Evolutionary conservation across 2,329 filamentous ascomycete species (phyloP), one percentile per base, ranked within the genome.

Genomic region (Cercospora sojina): DNA sequence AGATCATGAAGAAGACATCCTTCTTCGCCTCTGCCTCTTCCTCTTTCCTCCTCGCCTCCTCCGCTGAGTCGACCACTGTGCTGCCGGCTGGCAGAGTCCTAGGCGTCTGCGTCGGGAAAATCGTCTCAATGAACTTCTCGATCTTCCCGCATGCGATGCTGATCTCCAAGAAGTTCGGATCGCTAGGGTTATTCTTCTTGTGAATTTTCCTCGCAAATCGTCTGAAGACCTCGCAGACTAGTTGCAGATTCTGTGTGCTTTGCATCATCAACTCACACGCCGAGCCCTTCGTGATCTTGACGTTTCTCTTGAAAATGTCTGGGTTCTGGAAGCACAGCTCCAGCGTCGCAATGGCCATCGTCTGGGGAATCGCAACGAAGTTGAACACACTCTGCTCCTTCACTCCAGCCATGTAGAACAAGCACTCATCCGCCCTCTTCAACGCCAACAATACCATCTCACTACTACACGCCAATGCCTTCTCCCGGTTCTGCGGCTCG

Each of bases 311-410:
- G 77, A 97, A 96, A 65, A 99, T 88, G 67, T 84, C 85, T 23
- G 91, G 91, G 80, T 99, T 99, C 75, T 91, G 90, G 87, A 98
- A 99, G 74, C 94, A 91, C 18, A 92, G 83, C 73, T 97, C 93
- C 49, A 98, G 82, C 0, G 94, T 98, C 8, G 95, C 94, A 78
- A 99, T 97, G 62, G 94, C 95, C 95, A 99, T 99, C 70, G 89
- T 85, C 80, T 99, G 95, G 2, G 95, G 95, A 70, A 99, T 99
- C 64, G 94, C 94, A 57, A 93, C 93, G 79, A 99, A 99, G 85
- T 99, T 99, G 87, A 99, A 99, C 27, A 97, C 92, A 77, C 92
- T 96, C 82, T 99, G 95, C 77, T 99, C 95, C 72, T 90, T 90
- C 70, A 99, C 88, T 56, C 91, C 95, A 5, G 94, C 94, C 83